Evolutionary conservation across 1,284 basidiomycete species (phyloP), one percentile per base, ranked within the genome.

Genomic region (Golubevia sp.): DNA sequence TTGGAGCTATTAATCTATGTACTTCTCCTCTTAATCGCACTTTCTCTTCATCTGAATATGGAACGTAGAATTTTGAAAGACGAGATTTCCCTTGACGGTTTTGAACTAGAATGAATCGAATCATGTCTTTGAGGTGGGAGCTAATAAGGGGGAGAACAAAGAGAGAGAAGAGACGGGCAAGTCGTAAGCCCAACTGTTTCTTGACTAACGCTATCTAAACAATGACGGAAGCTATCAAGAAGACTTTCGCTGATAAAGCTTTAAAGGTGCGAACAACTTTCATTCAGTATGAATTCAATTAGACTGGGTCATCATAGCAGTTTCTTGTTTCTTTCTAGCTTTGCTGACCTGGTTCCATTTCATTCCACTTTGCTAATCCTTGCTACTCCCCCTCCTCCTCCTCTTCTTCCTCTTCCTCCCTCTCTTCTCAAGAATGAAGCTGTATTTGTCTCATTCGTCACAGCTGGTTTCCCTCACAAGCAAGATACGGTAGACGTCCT

Each of bases 21-120:
- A 99, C 95, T 84, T 99, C 96, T 23, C 94, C 95, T 48, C 94
- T 88, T 61, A 98, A 87, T 60, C 93, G 89, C 62, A 95, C 91
- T 92, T 96, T 79, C 54, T 85, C 84, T 6, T 84, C 79, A 48
- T 84, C 84, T 55, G 77, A 73, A 77, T 55, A 71, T 5, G 50
- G 50, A 13, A 52, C 50, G 25, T 52, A 52, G 50, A 23, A 15
- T 26, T 54, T 64, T 52, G 57, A 7, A 6, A 21, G 7, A 18
- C 48, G 49, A 49, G 48, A 18, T n/a, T 59, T 20, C 18, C 25
- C 48, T 30, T 27, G 55, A 3, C 15, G 15, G 55, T 18, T 27
- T 27, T 27, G 53, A 2, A 55, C 26, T n/a, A 55, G 53, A 26
- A 26, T 27, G 38, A 57, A 49, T 50, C 56, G n/a, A 49, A 21